Evolutionary conservation across 2,329 filamentous ascomycete species (phyloP), one percentile per base, ranked within the genome.

Genomic region (Knoxdaviesia proteae): DNA sequence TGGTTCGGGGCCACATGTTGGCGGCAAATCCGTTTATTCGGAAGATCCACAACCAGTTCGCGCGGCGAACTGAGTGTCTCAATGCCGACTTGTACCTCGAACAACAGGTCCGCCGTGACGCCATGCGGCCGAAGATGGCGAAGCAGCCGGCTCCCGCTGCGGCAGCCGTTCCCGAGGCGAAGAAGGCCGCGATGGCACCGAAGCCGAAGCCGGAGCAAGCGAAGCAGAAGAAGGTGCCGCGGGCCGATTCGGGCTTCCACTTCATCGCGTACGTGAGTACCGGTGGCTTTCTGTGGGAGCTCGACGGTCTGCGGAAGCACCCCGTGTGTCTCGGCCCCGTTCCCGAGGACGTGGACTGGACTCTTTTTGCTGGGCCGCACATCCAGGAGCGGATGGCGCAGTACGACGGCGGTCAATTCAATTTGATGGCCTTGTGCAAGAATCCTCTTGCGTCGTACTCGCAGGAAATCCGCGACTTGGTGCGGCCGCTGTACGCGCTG

Each of bases 191-290:
- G 47, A 62, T 55, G 43, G 49, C 55, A 7, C 50, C 59, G 3
- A 61, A 57, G 35, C 50, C 52, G 33, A 55, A 58, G 36, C 59
- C 61, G 34, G 45, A 42, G 29, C 11, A 46, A 42, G n/a, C 48
- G 9, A 49, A 41, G 29, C 59, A 58, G 34, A 63, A 64, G 40
- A 61, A 59, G 8, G 57, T 59, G n/a, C 56, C 59, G 5, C 61
- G 69, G 6, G 60, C 67, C 0, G 71, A 82, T n/a, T 68, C 71
- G 8, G 77, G 73, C 0, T 90, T 80, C 53, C 88, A 96, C 54
- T 96, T 90, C 57, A 80, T 93, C 48, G 87, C 86, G 6, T 94
- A 88, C 53, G 76, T 94, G 32, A 83, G 84, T 2, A 70, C 76
- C 9, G 66, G 70, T n/a, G 77, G 73, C 3, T 64, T 73, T 44